A percentile compares a stretch with the other conserved stretches of the same genome.
phyloP scores from a whole-genome alignment of 176 grass and related monocot genomes.

The Olyra latifolia region DNA sequence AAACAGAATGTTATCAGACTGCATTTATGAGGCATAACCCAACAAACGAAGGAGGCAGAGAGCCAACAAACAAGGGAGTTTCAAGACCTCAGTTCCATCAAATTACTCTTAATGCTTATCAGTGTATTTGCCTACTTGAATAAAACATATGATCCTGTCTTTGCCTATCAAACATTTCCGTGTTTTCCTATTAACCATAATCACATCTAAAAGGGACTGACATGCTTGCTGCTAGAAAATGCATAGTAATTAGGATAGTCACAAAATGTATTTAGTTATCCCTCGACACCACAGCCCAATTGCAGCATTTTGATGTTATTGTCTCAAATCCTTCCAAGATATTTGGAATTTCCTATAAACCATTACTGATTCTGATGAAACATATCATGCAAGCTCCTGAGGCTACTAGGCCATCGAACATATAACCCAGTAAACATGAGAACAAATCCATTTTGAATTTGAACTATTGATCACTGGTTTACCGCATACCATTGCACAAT shows the following conservation, averaged over 20 bases:
- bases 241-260: neutral
- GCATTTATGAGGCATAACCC: neutral
- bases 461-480: neutral
- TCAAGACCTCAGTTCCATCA: neutral
- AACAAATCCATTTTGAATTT: constrained; percentile 9
- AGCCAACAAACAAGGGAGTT: neutral
- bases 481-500: neutral
- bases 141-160: neutral
- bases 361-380: neutral
- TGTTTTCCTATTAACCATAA: neutral
- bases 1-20: neutral
- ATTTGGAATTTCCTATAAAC: neutral
- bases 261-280: neutral
- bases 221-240: constrained; percentile 7
- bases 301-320: neutral
- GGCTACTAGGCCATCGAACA: neutral
- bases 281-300: neutral
- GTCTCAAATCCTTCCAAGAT: neutral
- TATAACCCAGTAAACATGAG: neutral
- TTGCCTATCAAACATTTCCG: neutral
- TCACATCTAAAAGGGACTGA: neutral
- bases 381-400: neutral
- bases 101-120: neutral
- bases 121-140: neutral
- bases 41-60: neutral